These are phyloP conservation scores for Leishmania turanica DNA, from an alignment of 208 protist species.

Conservation along the genomic window DNA sequence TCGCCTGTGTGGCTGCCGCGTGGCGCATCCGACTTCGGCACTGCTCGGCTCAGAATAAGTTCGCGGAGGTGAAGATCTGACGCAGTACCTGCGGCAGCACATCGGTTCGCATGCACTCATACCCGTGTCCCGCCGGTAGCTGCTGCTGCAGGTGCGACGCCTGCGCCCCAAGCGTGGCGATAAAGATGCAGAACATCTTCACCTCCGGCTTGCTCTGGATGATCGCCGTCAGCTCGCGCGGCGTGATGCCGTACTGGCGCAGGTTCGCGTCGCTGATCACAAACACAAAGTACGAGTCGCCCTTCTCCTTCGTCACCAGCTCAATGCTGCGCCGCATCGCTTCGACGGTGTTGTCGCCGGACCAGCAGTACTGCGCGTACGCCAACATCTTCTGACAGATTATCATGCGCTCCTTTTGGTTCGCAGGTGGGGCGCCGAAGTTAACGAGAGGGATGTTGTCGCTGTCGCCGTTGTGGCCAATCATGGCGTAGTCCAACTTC, in stretches of 20 bases:
- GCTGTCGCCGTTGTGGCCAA: constrained; percentile 90
- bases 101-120: constrained; percentile 89
- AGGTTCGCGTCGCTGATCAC: constrained; percentile 95
- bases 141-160: constrained; percentile 72
- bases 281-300: constrained; percentile 94
- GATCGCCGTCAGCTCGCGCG: constrained; percentile 69
- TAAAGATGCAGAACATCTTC: constrained; percentile 93
- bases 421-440: constrained; percentile 65
- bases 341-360: constrained; percentile 92
- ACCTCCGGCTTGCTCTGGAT: constrained; percentile 77
- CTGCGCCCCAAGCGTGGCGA: constrained; percentile 85
- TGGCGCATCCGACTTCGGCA: background rate
- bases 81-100: constrained; percentile 87
- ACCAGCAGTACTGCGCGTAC: constrained; percentile 95
- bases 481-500: constrained; percentile 90
- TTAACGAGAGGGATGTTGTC: constrained; percentile 76
- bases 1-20: background rate
- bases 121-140: constrained; percentile 83
- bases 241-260: constrained; percentile 89
- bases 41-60: constrained; percentile 49
- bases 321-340: constrained; percentile 81
- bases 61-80: constrained; percentile 85
- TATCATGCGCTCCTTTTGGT: constrained; percentile 78
- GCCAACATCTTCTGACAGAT: constrained; percentile 91
- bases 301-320: constrained; percentile 74